These are phyloP conservation scores for Botrytis porri DNA, from an alignment of 2,329 filamentous ascomycete species.

Conservation along the genomic window DNA sequence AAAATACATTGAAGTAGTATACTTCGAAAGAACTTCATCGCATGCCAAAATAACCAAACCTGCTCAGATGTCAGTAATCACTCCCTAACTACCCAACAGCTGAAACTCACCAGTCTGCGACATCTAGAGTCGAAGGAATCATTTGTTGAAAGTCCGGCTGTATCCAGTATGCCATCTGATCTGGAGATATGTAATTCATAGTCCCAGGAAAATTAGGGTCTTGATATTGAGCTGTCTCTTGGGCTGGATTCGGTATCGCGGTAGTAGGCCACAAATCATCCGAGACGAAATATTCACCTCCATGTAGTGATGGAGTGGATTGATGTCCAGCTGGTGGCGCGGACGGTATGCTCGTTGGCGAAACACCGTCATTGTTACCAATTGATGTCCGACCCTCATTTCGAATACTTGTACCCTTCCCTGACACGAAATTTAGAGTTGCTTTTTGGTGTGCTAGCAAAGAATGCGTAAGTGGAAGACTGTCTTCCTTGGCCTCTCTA, in stretches of 20 bases:
- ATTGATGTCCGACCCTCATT: background rate
- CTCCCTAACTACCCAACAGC: background rate
- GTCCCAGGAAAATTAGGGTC: background rate
- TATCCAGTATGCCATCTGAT: slow-evolving; percentile 3
- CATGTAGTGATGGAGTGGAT: background rate
- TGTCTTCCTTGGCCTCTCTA: background rate
- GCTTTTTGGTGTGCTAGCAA: slow-evolving; percentile 8
- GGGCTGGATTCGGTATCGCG: background rate
- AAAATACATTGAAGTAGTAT: background rate
- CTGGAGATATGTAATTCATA: background rate
- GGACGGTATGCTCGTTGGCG: background rate
- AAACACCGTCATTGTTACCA: background rate
- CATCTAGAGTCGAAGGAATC: slow-evolving; percentile 10
- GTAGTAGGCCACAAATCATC: background rate
- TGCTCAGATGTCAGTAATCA: background rate
- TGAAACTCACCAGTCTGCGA: slow-evolving; percentile 6
- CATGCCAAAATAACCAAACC: slow-evolving; percentile 12
- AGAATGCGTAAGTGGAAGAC: background rate
- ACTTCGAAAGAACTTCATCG: background rate
- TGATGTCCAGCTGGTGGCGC: background rate
- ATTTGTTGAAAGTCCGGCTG: slow-evolving; percentile 5
- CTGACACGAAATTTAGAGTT: background rate
- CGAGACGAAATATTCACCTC: background rate
- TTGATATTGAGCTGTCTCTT: background rate
- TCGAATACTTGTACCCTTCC: background rate